Conservation (phyloP, 805 yeast species). For the Saturnispora halmiae region DNA sequence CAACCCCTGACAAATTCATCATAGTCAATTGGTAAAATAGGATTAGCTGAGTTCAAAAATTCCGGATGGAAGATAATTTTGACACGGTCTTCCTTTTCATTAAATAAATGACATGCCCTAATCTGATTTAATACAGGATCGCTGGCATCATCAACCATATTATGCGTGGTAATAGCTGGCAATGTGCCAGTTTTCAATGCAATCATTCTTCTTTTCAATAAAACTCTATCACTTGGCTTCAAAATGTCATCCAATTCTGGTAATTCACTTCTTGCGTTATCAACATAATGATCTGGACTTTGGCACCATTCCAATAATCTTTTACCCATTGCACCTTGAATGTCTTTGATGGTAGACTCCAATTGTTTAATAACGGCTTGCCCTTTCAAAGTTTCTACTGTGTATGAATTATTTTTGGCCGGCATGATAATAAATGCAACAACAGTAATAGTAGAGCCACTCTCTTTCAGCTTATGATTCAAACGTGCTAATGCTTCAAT, state of each 20-base stretch:
- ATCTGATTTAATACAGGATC: constrained; percentile 91
- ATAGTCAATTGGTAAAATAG: constrained; percentile 85
- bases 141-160: constrained; percentile 83
- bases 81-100: constrained; percentile 82
- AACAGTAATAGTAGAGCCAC: constrained; percentile 81
- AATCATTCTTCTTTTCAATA: constrained; percentile 83
- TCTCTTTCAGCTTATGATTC: constrained; percentile 74
- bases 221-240: constrained; percentile 78
- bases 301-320: constrained; percentile 82
- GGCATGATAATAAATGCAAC: constrained; percentile 99
- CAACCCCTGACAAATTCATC: constrained; percentile 98
- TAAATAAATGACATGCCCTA: constrained; percentile 84
- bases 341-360: constrained; percentile 81
- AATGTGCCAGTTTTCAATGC: constrained; percentile 82
- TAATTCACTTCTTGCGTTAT: constrained; percentile 40
- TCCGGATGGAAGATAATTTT: constrained; percentile 97
- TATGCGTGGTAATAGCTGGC: constrained; percentile 96
- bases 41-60: constrained; percentile 88
- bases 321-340: constrained; percentile 77
- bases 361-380: constrained; percentile 93
- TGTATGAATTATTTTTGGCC: constrained; percentile 85
- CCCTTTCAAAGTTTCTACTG: constrained; percentile 90
- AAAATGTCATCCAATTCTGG: constrained; percentile 73
- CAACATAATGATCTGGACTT: constrained; percentile 34
- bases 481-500: constrained; percentile 88